A percentile compares a stretch with the other conserved stretches of the same genome.
These are phyloP conservation scores for Fusarium caatingaense DNA, from an alignment of 2,329 filamentous ascomycete genomes.

Conservation along the genomic window DNA sequence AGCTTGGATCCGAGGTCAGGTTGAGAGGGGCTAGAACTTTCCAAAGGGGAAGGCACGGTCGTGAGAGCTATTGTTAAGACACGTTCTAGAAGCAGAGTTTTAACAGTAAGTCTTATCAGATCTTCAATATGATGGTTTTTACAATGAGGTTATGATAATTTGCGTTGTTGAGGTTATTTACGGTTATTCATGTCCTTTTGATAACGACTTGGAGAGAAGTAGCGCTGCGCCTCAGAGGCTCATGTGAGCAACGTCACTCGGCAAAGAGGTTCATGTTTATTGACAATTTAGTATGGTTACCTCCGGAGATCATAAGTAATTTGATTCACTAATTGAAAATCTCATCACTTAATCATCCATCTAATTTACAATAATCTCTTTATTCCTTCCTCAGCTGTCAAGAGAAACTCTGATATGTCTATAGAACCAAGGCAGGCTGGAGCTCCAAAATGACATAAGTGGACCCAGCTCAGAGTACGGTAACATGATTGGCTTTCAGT, in stretches of 20 bases:
- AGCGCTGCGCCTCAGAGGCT: conserved; percentile 32
- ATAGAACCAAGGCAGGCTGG: background rate
- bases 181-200: background rate
- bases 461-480: background rate
- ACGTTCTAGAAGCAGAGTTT: background rate
- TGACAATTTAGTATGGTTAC: too few species aligned
- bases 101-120: background rate
- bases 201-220: background rate
- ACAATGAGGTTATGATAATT: background rate
- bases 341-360: background rate
- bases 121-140: background rate
- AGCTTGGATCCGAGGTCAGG: conserved; percentile 20
- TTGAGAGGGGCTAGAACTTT: conserved; percentile 19
- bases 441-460: background rate
- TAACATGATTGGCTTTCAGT: background rate
- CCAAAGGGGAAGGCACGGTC: background rate
- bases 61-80: background rate
- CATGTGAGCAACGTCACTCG: conserved; percentile 32
- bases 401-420: background rate
- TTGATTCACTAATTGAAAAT: background rate
- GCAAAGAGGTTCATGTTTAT: background rate
- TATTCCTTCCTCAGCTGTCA: background rate
- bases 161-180: conserved; percentile 1
- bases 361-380: background rate
- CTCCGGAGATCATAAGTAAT: background rate